Evolutionary conservation across 108 stramenopile genomes (phyloP), one percentile per base, ranked within the genome.

Genomic region (Cyclotella kingstonii): DNA sequence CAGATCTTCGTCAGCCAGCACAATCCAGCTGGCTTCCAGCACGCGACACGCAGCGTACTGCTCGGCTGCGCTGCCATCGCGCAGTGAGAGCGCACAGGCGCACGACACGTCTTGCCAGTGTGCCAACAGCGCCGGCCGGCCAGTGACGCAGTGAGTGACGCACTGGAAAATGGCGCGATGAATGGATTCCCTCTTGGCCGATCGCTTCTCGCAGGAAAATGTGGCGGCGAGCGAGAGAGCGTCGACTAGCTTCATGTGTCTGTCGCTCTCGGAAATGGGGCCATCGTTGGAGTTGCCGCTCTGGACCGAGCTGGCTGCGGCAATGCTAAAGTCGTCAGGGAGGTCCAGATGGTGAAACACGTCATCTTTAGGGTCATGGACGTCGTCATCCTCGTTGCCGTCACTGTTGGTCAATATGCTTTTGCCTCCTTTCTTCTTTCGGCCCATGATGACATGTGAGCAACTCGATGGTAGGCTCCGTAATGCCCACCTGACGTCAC

Each of bases 41-140:
- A 81, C 74, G 11, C 92, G 83, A 66, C 92, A 93, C 5, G 86
- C 82, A 2, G 92, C 92, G 67, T 93, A 93, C 66, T 90, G 91
- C 66, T 90, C 88, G 19, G 82, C 50, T 22, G 90, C 81, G 11
- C 22, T 54, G 1, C 64, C 56, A 25, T 15, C 57, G 21, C 26
- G 70, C 22, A 85, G 17, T 5, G 65, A 58, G 43, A 55, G 57
- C 35, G 68, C 42, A 41, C 81, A 82, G 8, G 66, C 56, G 23
- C 60, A 60, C 31, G 62, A 36, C 11, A 79, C n/a, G 10, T n/a
- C 43, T 5, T 58, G 54, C 46, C 50, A 61, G 41, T 29, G 19
- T 52, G 0, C 72, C 74, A 21, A 17, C 55, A 2, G 46, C 26
- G 12, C 76, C 45, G 19, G 12, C 45, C 19, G 45, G n/a, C n/a